Percentiles rank a stretch among this genome's conserved stretches.
phyloP scores from a whole-genome alignment of 208 protist genomes.

The Leishmania turanica region DNA sequence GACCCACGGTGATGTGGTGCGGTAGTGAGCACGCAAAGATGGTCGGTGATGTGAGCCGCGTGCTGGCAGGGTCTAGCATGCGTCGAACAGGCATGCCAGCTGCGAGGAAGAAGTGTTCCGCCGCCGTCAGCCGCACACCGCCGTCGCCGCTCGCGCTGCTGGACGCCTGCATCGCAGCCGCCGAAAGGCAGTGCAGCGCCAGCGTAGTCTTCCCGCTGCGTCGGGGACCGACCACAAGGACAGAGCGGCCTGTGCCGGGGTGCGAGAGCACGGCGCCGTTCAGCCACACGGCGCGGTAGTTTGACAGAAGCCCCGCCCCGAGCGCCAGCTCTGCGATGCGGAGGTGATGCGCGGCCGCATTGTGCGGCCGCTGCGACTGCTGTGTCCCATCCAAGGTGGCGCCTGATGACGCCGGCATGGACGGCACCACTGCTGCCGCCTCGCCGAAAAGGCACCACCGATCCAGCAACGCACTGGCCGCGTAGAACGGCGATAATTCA shows the following conservation, averaged over 20 bases:
- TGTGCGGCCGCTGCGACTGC: conserved; percentile 1
- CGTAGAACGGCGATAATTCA: conserved; percentile 70
- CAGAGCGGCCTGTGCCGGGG: conserved; percentile 33
- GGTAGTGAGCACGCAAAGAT: conserved; percentile 39
- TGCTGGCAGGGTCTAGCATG: conserved; percentile 13
- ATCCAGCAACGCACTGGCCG: conserved; percentile 50
- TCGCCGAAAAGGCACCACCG: conserved; percentile 77
- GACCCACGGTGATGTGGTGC: conserved; percentile 40
- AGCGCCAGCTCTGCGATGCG: conserved; percentile 46
- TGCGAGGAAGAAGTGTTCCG: conserved; percentile 59
- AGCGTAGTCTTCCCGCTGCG: conserved; percentile 76
- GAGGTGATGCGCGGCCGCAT: conserved; percentile 30
- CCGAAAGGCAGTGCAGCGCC: conserved; percentile 66
- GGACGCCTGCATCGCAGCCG: background rate
- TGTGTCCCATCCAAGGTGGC: background rate
- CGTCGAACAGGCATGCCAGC: conserved; percentile 23
- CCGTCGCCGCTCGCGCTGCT: background rate
- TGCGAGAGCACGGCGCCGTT: conserved; percentile 60
- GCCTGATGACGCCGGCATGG: background rate
- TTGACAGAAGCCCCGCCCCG: conserved; percentile 38
- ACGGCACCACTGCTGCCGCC: conserved; percentile 11
- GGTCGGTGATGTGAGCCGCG: background rate
- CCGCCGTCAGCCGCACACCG: conserved; percentile 44
- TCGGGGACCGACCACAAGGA: conserved; percentile 58
- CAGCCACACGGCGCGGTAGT: conserved; percentile 55